Conservation (phyloP, 768 basidiomycete genomes). For the Tricholoma sp. region DNA sequence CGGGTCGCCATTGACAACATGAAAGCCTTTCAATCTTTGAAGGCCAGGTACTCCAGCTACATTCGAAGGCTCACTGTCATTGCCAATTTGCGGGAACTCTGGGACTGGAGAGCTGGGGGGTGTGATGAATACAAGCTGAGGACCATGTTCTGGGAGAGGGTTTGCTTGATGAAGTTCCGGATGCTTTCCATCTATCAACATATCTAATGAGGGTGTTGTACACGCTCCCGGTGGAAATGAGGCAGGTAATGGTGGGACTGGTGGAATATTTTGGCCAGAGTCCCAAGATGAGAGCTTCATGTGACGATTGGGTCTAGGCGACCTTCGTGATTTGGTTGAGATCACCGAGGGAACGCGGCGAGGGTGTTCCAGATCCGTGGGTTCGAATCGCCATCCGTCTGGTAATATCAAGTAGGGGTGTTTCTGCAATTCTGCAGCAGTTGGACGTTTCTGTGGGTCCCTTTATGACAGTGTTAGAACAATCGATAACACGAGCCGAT, state of each 20-base stretch:
- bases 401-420: conserved; percentile 63
- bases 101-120: conserved; percentile 22
- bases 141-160: conserved; percentile 15
- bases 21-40: conserved; percentile 17
- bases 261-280: neutral
- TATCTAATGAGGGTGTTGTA: neutral
- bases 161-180: neutral
- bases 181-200: neutral
- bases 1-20: conserved; percentile 27
- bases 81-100: neutral
- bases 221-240: neutral
- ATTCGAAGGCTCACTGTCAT: neutral
- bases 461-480: conserved; percentile 26
- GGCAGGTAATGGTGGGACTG: neutral
- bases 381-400: conserved; percentile 41
- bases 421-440: conserved; percentile 54
- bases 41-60: neutral
- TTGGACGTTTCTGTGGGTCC: conserved; percentile 66
- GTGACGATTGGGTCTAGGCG: conserved; percentile 3
- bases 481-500: neutral
- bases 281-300: neutral
- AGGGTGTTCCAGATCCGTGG: conserved; percentile 4
- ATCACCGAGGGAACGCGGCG: conserved; percentile 7
- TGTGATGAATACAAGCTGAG: conserved; percentile 29
- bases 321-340: conserved; percentile 7